A percentile compares a stretch with the other conserved stretches of the same genome.
phyloP scores from a whole-genome alignment of 148 eudicot genomes.

The Spergularia marina region DNA sequence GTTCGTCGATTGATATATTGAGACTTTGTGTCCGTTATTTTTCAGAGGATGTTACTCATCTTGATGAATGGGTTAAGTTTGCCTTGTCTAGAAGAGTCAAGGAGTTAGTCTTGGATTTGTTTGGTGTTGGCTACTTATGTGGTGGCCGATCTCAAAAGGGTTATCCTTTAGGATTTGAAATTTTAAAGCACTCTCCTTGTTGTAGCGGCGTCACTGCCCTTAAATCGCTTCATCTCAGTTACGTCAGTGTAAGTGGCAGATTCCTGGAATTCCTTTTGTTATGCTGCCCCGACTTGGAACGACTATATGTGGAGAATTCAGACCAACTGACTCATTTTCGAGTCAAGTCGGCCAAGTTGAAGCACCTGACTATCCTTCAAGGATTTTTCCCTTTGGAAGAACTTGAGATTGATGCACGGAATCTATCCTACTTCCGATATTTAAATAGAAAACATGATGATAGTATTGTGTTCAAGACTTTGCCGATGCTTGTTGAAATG shows the following conservation, averaged over 20 bases:
- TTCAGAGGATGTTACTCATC: neutral
- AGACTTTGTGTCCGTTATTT: neutral
- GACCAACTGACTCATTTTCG: neutral
- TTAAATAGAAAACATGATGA: neutral
- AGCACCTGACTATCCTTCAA: neutral
- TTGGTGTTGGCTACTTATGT: neutral
- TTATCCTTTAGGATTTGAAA: conserved; percentile 2
- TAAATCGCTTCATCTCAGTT: conserved; percentile 3
- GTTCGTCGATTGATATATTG: neutral
- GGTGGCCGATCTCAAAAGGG: neutral
- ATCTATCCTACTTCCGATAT: neutral
- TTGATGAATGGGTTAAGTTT: conserved; percentile 6
- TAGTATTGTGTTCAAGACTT: neutral
- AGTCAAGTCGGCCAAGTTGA: neutral
- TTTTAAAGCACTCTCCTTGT: conserved; percentile 5
- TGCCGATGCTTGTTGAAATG: neutral
- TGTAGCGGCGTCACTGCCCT: neutral
- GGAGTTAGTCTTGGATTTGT: neutral
- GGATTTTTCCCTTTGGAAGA: neutral
- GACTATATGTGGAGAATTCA: neutral
- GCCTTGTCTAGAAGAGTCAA: conserved; percentile 5
- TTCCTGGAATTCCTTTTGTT: neutral
- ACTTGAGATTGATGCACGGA: neutral
- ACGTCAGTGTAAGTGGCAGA: neutral
- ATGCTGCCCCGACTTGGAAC: neutral